Base-by-base conservation (phyloP, 176 grass and related monocot genomes). In the Juncus inflexus region DNA sequence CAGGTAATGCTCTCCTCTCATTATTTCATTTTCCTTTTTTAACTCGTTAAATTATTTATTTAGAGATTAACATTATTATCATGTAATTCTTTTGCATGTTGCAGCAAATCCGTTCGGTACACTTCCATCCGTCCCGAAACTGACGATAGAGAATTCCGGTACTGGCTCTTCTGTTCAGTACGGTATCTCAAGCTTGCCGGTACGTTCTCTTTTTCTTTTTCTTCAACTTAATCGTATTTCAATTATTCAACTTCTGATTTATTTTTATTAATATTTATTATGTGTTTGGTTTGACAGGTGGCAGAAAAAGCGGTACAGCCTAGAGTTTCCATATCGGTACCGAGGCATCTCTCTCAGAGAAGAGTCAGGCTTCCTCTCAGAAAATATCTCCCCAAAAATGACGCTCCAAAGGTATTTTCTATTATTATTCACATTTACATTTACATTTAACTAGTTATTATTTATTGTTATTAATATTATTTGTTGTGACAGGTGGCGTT, bases 341-440 rank as follows among this genome's bases (percentile, higher is more conserved):
- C 67, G 3, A 71, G 67, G 53, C 67, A 71, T 10, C 55, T 71
- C 54, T 59, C 54, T 42, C 67, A 71, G 67, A 58, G 54, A 71
- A 58, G 67, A 59, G 67, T 71, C 36, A 71, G 67, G 54, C 67
- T 71, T 71, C 67, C 67, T 6, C 37, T 71, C 4, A 71, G 67
- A 41, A 71, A 55, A 71, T 59, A 59, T 41, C 67, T 57, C 42
- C 40, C 67, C 35, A 71, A 71, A 71, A 71, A 15, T 71, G 67
- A 71, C 19, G 67, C 54, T 58, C 54, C 67, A 8, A 42, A 71
- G 67, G 67, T 71, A 59, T 12, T 35, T 16, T 42, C 51, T 58
- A 15, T 0, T 1, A 35, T 61, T 6, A 16, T 35, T 61, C 40
- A 11, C 57, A 45, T 42, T 28, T 16, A 59, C 12, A 4, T 68